Evolutionary conservation across 805 yeast species (phyloP).

Genomic region (Candida peoriensis): DNA sequence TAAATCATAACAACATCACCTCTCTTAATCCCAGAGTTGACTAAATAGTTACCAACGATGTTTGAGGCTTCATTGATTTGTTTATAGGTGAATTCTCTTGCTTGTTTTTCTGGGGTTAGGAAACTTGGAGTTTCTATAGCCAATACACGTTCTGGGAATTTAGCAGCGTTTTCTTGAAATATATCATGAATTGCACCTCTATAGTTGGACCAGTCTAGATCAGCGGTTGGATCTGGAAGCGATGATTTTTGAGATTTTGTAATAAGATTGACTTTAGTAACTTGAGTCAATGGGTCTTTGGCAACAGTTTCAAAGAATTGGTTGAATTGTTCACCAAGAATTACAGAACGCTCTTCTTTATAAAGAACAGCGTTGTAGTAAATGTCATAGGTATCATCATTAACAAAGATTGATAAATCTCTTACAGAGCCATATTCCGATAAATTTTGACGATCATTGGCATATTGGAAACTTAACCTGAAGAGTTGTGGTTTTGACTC

Average conservation of each 20-base stretch:
- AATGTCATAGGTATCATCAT: conserved; percentile 35
- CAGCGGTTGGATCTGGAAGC: conserved; percentile 83
- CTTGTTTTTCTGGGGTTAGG: conserved; percentile 40
- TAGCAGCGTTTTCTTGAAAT: conserved; percentile 79
- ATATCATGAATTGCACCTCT: conserved; percentile 97
- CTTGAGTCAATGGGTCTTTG: conserved; percentile 32
- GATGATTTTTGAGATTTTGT: conserved; percentile 56
- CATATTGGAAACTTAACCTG: conserved; percentile 49
- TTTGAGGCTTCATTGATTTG: conserved; percentile 94
- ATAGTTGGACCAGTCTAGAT: conserved; percentile 86
- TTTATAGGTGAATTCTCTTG: conserved; percentile 74
- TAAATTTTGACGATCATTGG: conserved; percentile 21
- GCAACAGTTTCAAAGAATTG: conserved; percentile 42
- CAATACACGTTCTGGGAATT: conserved; percentile 82
- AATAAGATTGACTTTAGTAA: conserved; percentile 62
- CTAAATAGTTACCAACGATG: conserved; percentile 84
- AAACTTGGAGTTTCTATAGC: conserved; percentile 87
- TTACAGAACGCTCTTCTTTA: conserved; percentile 59
- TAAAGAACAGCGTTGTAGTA: conserved; percentile 75
- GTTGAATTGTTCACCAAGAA: conserved; percentile 67
- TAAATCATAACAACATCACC: conserved; percentile 98
- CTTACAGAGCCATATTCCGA: conserved; percentile 46
- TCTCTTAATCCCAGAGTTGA: conserved; percentile 70
- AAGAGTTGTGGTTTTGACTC: conserved; percentile 61
- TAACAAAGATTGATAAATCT: conserved; percentile 55